phyloP scores from a whole-genome alignment of 176 grass and related monocot species.

The Triticum monococcum region DNA sequence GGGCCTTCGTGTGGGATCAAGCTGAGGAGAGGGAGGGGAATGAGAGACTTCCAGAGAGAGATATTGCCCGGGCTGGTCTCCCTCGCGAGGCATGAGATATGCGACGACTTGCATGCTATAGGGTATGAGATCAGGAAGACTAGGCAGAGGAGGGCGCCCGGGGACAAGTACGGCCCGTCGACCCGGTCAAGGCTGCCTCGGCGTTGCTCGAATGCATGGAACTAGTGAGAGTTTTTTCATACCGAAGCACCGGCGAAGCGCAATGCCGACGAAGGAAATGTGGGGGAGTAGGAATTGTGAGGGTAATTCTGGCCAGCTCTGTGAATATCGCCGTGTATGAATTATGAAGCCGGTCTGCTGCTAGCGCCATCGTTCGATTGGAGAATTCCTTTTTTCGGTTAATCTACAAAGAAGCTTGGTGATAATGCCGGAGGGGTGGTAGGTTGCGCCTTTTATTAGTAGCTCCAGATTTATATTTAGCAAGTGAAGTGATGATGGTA shows the following conservation, averaged over 20 bases:
- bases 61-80: conserved; percentile 80
- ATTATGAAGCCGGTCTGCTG: not conserved
- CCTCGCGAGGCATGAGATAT: conserved; percentile 80
- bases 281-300: not conserved
- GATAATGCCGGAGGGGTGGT: not conserved
- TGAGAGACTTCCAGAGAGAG: conserved; percentile 86
- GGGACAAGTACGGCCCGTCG: conserved; percentile 28
- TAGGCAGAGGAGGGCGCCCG: conserved; percentile 37
- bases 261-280: not conserved
- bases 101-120: conserved; percentile 77
- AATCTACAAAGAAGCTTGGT: not conserved
- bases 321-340: conserved; percentile 8
- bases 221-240: not conserved
- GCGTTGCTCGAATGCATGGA: conserved; percentile 19
- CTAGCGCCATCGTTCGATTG: not conserved
- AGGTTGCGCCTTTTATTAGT: conserved; percentile 4
- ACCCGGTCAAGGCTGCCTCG: conserved; percentile 40
- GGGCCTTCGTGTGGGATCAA: conserved; percentile 48
- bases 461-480: conserved; percentile 11
- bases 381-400: not conserved
- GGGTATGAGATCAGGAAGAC: conserved; percentile 70
- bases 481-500: not conserved
- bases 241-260: not conserved
- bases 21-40: conserved; percentile 74
- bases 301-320: not conserved